Evolutionary conservation across 371 early-diverging fungal species (phyloP).

Genomic region (Mucor circinelloides): DNA sequence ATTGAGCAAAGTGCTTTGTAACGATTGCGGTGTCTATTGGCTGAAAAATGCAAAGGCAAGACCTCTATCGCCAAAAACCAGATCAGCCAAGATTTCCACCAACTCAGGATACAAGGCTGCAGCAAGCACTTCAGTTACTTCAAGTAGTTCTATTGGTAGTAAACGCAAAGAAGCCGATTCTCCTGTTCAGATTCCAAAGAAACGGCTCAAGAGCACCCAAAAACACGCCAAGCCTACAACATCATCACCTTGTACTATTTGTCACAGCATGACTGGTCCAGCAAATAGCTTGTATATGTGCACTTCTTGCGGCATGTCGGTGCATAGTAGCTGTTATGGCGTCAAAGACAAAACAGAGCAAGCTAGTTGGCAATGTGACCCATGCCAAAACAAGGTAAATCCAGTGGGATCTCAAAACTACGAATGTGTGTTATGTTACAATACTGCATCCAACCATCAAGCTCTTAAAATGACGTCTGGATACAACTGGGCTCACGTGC

Average conservation of each 20-base stretch:
- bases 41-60: slow-evolving; percentile 69
- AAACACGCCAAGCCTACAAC: not conserved
- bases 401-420: slow-evolving; percentile 65
- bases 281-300: slow-evolving; percentile 48
- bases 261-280: slow-evolving; percentile 28
- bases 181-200: not conserved
- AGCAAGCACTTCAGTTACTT: too few relatives aligned
- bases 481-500: slow-evolving; percentile 92
- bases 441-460: slow-evolving; percentile 35
- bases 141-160: not conserved
- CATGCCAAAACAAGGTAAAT: slow-evolving; percentile 60
- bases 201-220: not conserved
- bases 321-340: slow-evolving; percentile 66
- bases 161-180: slow-evolving; percentile 14
- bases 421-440: slow-evolving; percentile 63
- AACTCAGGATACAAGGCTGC: not conserved
- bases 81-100: not conserved
- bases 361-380: slow-evolving; percentile 62
- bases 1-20: slow-evolving; percentile 60
- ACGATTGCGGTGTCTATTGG: slow-evolving; percentile 76
- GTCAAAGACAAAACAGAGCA: slow-evolving; percentile 14
- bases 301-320: slow-evolving; percentile 60
- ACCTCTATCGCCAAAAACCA: slow-evolving; percentile 16
- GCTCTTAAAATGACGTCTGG: slow-evolving; percentile 88
- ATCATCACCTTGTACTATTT: slow-evolving; percentile 57